Base-by-base conservation (phyloP, 1,284 basidiomycete species). In the Inonotus obliquus region DNA sequence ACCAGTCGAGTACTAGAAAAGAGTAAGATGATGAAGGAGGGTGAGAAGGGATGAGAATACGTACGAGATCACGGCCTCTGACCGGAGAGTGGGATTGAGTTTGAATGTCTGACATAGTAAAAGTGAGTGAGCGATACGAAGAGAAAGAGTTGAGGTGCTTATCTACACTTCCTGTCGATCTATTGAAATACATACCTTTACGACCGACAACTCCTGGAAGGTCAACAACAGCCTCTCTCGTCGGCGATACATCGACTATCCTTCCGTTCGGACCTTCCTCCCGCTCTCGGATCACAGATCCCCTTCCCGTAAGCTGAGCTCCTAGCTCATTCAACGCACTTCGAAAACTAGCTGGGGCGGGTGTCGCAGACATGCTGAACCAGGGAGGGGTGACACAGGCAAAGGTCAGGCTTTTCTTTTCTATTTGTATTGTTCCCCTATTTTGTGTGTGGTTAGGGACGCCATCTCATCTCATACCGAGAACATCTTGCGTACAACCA, bases 1-100 rank as follows among this genome's bases (percentile, higher is more conserved):
- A 4, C 87, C 87, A 21, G 82, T 83, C 4, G 85, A 87, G 61
- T 76, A 74, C 79, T 85, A 17, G 17, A 55, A 54, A 45, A 29
- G 29, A 23, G 44, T 41, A 39, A 13, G 38, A 17, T 59, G 25
- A 35, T 27, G 35, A 54, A 29, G 27, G 3, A 47, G 37, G 19
- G 45, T 56, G 23, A 29, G 35, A 56, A 53, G 41, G 53, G 35
- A 55, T 29, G 53, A 45, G 44, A 19, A 27, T 13, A 71, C 72
- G 54, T 59, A 74, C 68, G 9, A 68, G 54, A 23, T 69, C 68
- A 58, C 73, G 71, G 59, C 72, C 71, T 17, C 72, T 68, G 37
- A 73, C 74, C 45, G 41, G 51, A 17, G 73, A 74, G 47, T 71
- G 70, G 37, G 54, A 21, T 14, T 48, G n/a, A 21, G 57, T 59